phyloP scores from a whole-genome alignment of 768 basidiomycete species.

The Paxillus ammoniavirescens region DNA sequence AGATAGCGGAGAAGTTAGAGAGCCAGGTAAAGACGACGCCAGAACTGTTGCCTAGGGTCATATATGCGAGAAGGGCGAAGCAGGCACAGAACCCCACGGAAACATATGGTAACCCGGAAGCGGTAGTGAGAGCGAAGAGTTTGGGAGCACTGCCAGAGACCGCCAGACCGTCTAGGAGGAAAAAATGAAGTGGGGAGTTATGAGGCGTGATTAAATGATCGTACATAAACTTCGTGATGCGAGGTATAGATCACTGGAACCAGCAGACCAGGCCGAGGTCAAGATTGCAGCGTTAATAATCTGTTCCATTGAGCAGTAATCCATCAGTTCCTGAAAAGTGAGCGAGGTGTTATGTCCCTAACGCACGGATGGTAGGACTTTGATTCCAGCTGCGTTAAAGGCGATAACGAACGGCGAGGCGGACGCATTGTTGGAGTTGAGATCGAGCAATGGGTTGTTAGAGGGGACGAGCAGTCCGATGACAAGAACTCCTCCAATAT shows the following conservation, averaged over 20 bases:
- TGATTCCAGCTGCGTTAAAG: slow-evolving; percentile 55
- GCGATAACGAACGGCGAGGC: slow-evolving; percentile 61
- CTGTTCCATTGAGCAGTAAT: slow-evolving; percentile 1
- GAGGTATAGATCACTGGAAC: slow-evolving; percentile 40
- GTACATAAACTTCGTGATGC: slow-evolving; percentile 38
- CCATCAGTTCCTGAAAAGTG: background rate
- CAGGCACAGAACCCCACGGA: slow-evolving; percentile 28
- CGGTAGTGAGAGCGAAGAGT: slow-evolving; percentile 43
- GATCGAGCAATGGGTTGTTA: slow-evolving; percentile 39
- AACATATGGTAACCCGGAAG: slow-evolving; percentile 45
- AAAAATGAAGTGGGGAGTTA: slow-evolving; percentile 5
- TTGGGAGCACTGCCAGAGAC: slow-evolving; percentile 52
- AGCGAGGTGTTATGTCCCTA: background rate
- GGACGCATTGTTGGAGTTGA: slow-evolving; percentile 39
- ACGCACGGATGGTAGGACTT: slow-evolving; percentile 48
- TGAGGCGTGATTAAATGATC: background rate
- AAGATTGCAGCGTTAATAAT: slow-evolving; percentile 42
- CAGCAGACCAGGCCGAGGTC: slow-evolving; percentile 44
- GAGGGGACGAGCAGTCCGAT: slow-evolving; percentile 52
- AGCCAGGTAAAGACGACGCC: slow-evolving; percentile 44
- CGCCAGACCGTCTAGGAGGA: slow-evolving; percentile 49
- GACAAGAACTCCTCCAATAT: slow-evolving; percentile 41
- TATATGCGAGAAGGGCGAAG: slow-evolving; percentile 40
- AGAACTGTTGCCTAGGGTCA: slow-evolving; percentile 35
- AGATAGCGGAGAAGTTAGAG: slow-evolving; percentile 32